Conservation (phyloP, 2,329 filamentous ascomycete species). For the Aulographum hederae region DNA sequence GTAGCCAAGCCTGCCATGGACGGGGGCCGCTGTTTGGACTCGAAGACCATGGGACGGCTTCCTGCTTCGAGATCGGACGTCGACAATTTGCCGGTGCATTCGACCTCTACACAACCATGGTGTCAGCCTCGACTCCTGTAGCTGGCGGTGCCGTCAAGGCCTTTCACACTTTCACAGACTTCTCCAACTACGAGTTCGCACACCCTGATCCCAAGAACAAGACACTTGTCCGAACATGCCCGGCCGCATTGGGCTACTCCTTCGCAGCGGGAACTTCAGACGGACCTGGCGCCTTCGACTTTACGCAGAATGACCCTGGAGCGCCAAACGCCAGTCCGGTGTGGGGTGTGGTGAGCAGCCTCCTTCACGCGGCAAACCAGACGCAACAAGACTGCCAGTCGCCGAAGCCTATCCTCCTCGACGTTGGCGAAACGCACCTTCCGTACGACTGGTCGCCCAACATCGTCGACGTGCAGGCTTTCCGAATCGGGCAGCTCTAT, state of each 20-base stretch:
- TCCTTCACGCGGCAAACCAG: constrained; percentile 51
- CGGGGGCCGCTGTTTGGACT: constrained; percentile 51
- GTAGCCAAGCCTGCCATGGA: constrained; percentile 52
- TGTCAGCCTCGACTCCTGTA: constrained; percentile 4
- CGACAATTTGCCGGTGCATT: constrained; percentile 50
- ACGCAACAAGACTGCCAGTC: constrained; percentile 60
- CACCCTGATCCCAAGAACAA: constrained; percentile 43
- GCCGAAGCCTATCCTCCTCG: constrained; percentile 70
- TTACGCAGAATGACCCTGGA: constrained; percentile 69
- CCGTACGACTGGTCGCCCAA: constrained; percentile 87
- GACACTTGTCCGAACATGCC: constrained; percentile 53
- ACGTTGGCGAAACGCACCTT: constrained; percentile 60
- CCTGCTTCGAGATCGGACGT: constrained; percentile 57
- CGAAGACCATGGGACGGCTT: constrained; percentile 46
- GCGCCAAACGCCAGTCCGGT: constrained; percentile 58
- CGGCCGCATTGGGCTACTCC: constrained; percentile 75
- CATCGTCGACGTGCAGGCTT: constrained; percentile 70
- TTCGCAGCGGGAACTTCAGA: constrained; percentile 90
- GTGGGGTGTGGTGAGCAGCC: constrained; percentile 57
- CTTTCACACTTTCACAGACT: constrained; percentile 72
- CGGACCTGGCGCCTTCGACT: constrained; percentile 81
- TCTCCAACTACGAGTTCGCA: constrained; percentile 55
- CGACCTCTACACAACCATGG: constrained; percentile 37
- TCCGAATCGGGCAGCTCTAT: constrained; percentile 69
- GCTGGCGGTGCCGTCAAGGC: constrained; percentile 51